Percentiles rank a stretch among this genome's conserved stretches.
Conservation (phyloP, 371 early-diverging fungal species). For the Chytridium lagenaria region DNA sequence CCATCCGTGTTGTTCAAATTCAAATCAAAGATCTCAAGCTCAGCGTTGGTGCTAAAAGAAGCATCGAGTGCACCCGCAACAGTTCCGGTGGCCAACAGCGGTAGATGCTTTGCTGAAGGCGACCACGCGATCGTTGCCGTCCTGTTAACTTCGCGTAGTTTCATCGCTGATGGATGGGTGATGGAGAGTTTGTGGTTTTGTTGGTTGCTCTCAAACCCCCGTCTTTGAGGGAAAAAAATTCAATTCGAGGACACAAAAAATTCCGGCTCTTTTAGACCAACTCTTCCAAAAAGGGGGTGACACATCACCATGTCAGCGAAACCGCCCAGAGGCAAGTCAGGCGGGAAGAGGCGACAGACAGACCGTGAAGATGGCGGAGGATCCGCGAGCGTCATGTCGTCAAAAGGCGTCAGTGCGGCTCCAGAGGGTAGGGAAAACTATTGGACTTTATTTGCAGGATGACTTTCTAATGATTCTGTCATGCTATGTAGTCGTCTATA, state of each 20-base stretch:
- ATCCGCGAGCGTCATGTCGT: neutral
- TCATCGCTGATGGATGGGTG: slow-evolving; percentile 30
- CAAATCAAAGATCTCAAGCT: slow-evolving; percentile 88
- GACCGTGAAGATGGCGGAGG: neutral
- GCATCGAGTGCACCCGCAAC: slow-evolving; percentile 97
- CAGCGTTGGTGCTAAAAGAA: slow-evolving; percentile 88
- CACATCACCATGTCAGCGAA: neutral
- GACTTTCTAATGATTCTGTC: too few species aligned
- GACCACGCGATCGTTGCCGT: slow-evolving; percentile 53
- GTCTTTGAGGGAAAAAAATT: too few species aligned
- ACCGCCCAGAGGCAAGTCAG: neutral
- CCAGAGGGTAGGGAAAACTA: too few species aligned
- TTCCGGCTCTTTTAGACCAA: too few species aligned
- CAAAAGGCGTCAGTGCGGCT: neutral
- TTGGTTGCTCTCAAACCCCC: too few species aligned
- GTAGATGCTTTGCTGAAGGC: slow-evolving; percentile 41
- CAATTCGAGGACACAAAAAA: too few species aligned
- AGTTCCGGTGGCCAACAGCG: slow-evolving; percentile 87
- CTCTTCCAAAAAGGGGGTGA: too few species aligned
- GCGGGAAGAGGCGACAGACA: neutral
- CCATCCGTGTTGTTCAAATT: slow-evolving; percentile 50
- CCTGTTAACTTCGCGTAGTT: slow-evolving; percentile 39
- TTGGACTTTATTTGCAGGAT: too few species aligned
- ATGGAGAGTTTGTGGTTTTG: too few species aligned
- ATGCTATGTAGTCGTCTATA: slow-evolving; percentile 48